A percentile compares a stretch with the other conserved stretches of the same genome.
These are phyloP conservation scores for Salvia sclarea DNA, from an alignment of 305 asterid species.

Conservation along the genomic window DNA sequence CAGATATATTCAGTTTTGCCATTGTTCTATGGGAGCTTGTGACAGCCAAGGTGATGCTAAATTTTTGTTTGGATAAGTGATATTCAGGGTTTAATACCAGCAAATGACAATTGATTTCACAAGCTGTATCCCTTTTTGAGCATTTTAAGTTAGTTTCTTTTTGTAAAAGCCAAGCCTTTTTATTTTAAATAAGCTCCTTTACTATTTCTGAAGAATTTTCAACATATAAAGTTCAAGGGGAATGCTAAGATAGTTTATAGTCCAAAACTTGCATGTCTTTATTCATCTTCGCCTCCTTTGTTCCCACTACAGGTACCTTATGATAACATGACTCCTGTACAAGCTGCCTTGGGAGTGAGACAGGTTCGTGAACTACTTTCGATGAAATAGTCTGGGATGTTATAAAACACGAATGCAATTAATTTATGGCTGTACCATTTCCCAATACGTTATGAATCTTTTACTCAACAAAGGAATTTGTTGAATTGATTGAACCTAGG, in stretches of 20 bases:
- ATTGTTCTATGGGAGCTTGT: slow-evolving; percentile 96
- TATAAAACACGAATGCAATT: neutral
- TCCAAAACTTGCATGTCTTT: neutral
- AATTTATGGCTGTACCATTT: neutral
- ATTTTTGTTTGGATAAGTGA: slow-evolving; percentile 8
- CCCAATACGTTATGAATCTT: neutral
- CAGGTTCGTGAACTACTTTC: slow-evolving; percentile 53
- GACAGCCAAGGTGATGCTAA: slow-evolving; percentile 69
- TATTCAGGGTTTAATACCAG: slow-evolving; percentile 19
- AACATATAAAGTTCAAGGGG: neutral
- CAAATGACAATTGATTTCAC: neutral
- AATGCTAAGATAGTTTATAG: neutral
- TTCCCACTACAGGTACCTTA: slow-evolving; percentile 67
- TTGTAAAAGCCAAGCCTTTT: neutral
- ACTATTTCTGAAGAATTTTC: neutral
- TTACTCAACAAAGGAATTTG: neutral
- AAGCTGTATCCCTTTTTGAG: neutral
- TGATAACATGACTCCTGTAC: slow-evolving; percentile 74
- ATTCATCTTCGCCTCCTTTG: neutral
- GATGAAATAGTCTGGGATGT: neutral
- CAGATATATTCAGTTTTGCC: slow-evolving; percentile 89
- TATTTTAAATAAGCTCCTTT: neutral
- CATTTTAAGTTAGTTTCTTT: neutral
- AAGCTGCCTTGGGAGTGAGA: slow-evolving; percentile 90
- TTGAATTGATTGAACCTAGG: neutral